Percentiles rank a stretch among this genome's conserved stretches.
Conservation (phyloP, 2,329 filamentous ascomycete genomes). For the Sporothrix pallida region DNA sequence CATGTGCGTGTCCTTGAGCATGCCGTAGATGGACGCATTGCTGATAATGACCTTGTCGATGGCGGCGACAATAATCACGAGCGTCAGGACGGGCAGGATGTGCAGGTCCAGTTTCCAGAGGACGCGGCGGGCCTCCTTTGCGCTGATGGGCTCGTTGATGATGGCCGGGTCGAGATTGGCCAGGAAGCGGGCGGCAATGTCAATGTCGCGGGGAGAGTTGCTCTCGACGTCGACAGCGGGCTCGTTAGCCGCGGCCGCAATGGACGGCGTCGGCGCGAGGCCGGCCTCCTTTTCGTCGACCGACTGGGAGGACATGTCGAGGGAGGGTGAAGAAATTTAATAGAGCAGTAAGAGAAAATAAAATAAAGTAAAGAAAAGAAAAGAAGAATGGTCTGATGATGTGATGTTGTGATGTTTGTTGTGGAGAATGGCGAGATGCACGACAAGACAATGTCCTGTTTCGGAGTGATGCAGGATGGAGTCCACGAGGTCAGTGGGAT, state of each 20-base stretch:
- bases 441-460: background rate
- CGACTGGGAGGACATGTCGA: background rate
- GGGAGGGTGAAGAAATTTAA: background rate
- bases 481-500: background rate
- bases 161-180: slow-evolving; percentile 20
- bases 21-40: slow-evolving; percentile 33
- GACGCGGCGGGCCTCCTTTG: slow-evolving; percentile 25
- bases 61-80: slow-evolving; percentile 25
- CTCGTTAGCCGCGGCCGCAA: slow-evolving; percentile 13
- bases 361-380: background rate
- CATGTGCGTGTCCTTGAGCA: slow-evolving; percentile 34
- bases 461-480: background rate
- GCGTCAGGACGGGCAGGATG: slow-evolving; percentile 27
- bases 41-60: slow-evolving; percentile 32
- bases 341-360: too few species aligned
- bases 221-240: background rate
- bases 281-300: slow-evolving; percentile 25
- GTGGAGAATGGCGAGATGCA: background rate
- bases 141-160: slow-evolving; percentile 24
- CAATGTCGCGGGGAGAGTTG: slow-evolving; percentile 17
- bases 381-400: background rate
- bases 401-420: background rate
- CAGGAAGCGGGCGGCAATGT: slow-evolving; percentile 29
- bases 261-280: background rate
- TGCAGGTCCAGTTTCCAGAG: slow-evolving; percentile 32